Evolutionary conservation across 441 rosid species (phyloP), one percentile per base, ranked within the genome.

Genomic region (Pelargonium australe): DNA sequence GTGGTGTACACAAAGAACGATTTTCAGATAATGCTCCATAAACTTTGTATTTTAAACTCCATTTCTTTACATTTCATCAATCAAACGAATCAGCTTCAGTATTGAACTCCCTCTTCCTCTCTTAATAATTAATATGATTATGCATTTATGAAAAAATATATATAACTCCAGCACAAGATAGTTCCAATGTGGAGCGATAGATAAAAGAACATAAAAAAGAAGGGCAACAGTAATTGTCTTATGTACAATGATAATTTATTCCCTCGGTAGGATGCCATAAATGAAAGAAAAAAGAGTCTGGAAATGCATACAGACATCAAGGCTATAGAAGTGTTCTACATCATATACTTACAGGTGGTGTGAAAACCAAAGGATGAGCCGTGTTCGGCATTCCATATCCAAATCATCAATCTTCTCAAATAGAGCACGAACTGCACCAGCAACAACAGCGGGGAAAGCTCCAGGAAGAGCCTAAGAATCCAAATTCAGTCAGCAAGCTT

Each of bases 401-500:
- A 95, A 73, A 79, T 90, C 96, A 16, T 90, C 92, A 62, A 95
- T 89, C 81, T 84, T 95, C 77, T 92, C 97, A 87, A 95, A 95
- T 71, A 95, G 95, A 47, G 91, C 92, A 77, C 98, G 97, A 69
- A 95, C 98, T 62, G 97, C 98, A 37, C 96, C 96, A 73, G 99
- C 99, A 69, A 95, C 96, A 81, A 95, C 99, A 77, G 98, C 95
- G 74, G 99, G 99, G 82, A 95, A 95, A 79, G 99, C 99, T 73
- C 98, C 98, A 69, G 99, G 98, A 79, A 95, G 99, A 82, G 99
- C 99, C 99, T 95, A 78, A 68, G 23, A 66, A 76, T 70, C 68
- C 74, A 60, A 16, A 9, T 13, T 8, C 12, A 9, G 17, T 62
- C 65, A 62, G 65, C 65, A 28, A 28, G 43, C 43, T 62, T 62